These are phyloP conservation scores for Hibiscus syriacus DNA, from an alignment of 345 rosid genomes.

Conservation along the genomic window DNA sequence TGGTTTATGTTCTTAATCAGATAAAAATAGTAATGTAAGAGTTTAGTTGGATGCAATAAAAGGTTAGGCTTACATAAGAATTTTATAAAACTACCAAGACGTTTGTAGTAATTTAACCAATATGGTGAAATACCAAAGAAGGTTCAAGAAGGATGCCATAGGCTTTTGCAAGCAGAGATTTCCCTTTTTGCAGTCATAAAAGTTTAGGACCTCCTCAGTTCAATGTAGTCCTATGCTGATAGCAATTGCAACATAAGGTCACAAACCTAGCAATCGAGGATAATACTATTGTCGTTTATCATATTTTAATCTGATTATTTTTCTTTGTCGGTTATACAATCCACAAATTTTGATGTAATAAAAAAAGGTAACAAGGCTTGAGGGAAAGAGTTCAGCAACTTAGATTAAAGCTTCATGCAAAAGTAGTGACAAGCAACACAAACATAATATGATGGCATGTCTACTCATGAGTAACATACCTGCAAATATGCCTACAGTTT, in stretches of 20 bases:
- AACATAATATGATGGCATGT: not conserved
- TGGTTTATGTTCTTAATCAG: no score
- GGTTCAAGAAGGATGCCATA: not conserved
- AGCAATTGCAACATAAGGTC: not conserved
- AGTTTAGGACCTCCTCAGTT: no score
- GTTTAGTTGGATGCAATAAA: not conserved
- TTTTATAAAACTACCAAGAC: not conserved
- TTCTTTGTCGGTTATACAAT: not conserved
- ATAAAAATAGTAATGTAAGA: not conserved
- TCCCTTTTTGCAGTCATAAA: no score
- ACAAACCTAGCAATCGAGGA: not conserved
- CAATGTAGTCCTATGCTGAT: not conserved
- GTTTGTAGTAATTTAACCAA: not conserved
- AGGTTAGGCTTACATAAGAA: not conserved
- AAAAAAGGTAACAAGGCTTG: not conserved
- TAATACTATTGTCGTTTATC: not conserved
- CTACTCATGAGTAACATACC: constrained; percentile 28
- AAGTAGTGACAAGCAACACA: not conserved
- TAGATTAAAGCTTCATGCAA: not conserved
- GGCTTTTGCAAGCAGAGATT: not conserved
- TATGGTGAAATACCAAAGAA: not conserved
- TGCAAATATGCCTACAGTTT: constrained; percentile 49
- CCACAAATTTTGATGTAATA: not conserved
- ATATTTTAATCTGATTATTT: not conserved
- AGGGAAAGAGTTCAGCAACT: constrained; percentile 5